A percentile compares a stretch with the other conserved stretches of the same genome.
These are phyloP conservation scores for Penicillium sp. DNA, from an alignment of 2,329 filamentous ascomycete genomes.

Conservation along the genomic window DNA sequence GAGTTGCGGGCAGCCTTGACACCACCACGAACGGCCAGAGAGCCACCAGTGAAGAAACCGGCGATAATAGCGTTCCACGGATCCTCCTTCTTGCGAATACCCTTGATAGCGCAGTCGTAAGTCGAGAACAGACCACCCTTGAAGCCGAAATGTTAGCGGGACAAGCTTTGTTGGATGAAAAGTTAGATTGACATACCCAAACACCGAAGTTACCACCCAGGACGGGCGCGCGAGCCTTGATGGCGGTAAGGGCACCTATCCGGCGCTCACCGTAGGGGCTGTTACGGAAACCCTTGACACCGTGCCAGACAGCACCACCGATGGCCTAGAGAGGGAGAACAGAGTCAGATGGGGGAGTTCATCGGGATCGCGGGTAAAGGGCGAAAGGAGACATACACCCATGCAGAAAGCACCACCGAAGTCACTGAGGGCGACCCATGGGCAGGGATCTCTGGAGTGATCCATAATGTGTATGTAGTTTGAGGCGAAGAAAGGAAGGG, in stretches of 20 bases:
- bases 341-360: background rate
- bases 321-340: conserved; percentile 59
- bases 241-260: conserved; percentile 93
- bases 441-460: conserved; percentile 95
- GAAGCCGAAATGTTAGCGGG: background rate
- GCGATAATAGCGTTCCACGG: conserved; percentile 98
- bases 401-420: conserved; percentile 97
- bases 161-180: background rate
- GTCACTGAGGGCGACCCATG: conserved; percentile 94
- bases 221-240: conserved; percentile 96
- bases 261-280: conserved; percentile 90
- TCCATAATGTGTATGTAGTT: conserved; percentile 65
- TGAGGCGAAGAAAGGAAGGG: background rate
- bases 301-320: conserved; percentile 89
- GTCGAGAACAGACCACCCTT: conserved; percentile 86
- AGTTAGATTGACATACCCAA: conserved; percentile 52
- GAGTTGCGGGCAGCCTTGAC: conserved; percentile 91
- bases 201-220: conserved; percentile 97
- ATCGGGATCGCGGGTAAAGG: background rate
- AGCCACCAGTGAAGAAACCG: conserved; percentile 93
- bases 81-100: conserved; percentile 92
- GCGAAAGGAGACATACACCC: conserved; percentile 70
- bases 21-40: conserved; percentile 88
- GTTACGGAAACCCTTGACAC: conserved; percentile 91
- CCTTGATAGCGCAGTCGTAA: conserved; percentile 96